Conservation (phyloP, 176 grass and related monocot genomes). For the Urochloa ruziziensis region DNA sequence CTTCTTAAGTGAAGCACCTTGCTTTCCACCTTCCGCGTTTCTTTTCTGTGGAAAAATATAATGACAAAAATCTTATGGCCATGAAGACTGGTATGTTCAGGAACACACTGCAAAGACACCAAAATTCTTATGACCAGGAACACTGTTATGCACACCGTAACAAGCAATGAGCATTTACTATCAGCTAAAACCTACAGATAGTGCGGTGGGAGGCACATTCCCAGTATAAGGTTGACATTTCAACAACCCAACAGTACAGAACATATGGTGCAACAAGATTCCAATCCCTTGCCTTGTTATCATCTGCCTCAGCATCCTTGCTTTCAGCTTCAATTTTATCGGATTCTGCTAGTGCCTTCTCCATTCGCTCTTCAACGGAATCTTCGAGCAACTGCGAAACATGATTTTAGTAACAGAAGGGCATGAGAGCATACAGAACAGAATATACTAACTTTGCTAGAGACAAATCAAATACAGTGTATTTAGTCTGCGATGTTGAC, state of each 20-base stretch:
- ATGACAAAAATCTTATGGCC: conserved; percentile 18
- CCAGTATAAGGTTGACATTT: neutral
- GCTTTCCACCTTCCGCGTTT: conserved; percentile 75
- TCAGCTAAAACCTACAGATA: neutral
- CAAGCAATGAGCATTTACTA: too few relatives aligned
- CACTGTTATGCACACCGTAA: neutral
- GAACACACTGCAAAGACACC: neutral
- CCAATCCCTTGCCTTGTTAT: conserved; percentile 63
- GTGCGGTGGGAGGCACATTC: neutral
- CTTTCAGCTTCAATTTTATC: conserved; percentile 89
- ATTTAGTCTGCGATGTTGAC: neutral
- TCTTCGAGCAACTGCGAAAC: conserved; percentile 89
- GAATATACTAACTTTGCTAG: neutral
- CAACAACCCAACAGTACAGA: neutral
- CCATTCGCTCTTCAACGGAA: conserved; percentile 83
- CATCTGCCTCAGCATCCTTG: conserved; percentile 82
- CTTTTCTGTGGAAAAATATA: conserved; percentile 67
- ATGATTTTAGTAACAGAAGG: conserved; percentile 26
- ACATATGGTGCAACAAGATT: conserved; percentile 5
- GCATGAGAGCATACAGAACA: neutral
- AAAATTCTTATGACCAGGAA: neutral
- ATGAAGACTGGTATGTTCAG: neutral
- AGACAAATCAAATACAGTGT: neutral
- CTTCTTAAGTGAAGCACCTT: conserved; percentile 70
- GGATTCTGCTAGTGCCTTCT: conserved; percentile 75